Conservation (phyloP, 2,329 filamentous ascomycete species). For the Hymenoscyphus repandus region DNA sequence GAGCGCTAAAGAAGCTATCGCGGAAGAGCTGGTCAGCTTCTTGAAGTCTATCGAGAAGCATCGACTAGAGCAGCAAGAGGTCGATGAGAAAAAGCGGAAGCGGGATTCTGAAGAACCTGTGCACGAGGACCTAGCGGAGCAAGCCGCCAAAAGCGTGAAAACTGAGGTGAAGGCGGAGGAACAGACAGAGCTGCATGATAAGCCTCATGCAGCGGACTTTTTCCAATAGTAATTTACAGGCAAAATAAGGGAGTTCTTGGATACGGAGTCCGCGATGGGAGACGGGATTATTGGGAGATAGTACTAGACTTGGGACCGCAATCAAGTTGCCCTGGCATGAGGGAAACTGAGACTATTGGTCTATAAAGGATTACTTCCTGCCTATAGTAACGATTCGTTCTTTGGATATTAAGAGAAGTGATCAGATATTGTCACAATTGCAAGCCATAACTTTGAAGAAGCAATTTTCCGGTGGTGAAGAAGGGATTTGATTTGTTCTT, state of each 20-base stretch:
- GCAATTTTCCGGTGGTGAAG: too few species aligned
- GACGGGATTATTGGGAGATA: too few species aligned
- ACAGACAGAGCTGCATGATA: not conserved
- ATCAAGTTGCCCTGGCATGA: too few species aligned
- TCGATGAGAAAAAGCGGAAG: slow-evolving; percentile 17
- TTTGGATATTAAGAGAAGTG: too few species aligned
- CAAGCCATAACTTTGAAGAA: too few species aligned
- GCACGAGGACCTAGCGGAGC: not conserved
- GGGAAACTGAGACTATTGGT: too few species aligned
- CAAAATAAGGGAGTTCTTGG: not conserved
- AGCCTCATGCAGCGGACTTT: not conserved
- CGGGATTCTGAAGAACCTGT: not conserved
- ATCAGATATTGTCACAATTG: too few species aligned
- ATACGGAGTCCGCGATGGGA: not conserved
- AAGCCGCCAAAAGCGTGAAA: not conserved
- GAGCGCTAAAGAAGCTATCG: slow-evolving; percentile 43
- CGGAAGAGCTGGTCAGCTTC: slow-evolving; percentile 35
- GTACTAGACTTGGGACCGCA: too few species aligned
- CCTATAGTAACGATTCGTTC: too few species aligned
- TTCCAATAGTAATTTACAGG: not conserved
- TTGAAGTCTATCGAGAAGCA: slow-evolving; percentile 33
- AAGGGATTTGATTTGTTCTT: too few species aligned
- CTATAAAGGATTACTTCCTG: too few species aligned
- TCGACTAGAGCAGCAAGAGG: slow-evolving; percentile 15
- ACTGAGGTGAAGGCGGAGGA: too few species aligned